A percentile compares a stretch with the other conserved stretches of the same genome.
Conservation (phyloP, 371 early-diverging fungal species). For the Mucor irregularis region DNA sequence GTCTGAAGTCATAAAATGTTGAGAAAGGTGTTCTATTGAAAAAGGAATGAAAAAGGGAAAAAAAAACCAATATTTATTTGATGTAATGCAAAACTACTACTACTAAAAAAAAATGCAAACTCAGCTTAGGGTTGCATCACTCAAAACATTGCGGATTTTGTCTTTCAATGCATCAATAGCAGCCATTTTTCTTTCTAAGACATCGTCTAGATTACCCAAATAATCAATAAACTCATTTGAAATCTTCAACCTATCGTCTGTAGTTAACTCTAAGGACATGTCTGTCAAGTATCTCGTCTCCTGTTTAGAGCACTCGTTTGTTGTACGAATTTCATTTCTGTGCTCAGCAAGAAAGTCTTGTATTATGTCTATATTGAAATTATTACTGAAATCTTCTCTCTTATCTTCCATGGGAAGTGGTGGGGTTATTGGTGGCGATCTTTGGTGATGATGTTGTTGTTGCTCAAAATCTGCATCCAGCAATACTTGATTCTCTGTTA, state of each 20-base stretch:
- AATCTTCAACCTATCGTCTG: slow-evolving; percentile 24
- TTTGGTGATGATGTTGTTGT: slow-evolving; percentile 1
- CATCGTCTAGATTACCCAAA: slow-evolving; percentile 50
- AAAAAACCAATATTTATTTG: not conserved
- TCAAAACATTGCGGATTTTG: slow-evolving; percentile 24
- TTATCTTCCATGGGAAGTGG: not conserved
- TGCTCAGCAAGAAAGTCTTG: slow-evolving; percentile 77
- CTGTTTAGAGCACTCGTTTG: slow-evolving; percentile 73
- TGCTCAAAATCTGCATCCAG: slow-evolving; percentile 43
- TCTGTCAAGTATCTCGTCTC: slow-evolving; percentile 82
- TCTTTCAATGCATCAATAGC: slow-evolving; percentile 44
- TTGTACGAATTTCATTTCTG: slow-evolving; percentile 74
- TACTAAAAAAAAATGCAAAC: not conserved
- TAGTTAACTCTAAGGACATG: slow-evolving; percentile 54
- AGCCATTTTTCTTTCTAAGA: slow-evolving; percentile 53
- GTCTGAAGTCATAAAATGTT: slow-evolving; percentile 26
- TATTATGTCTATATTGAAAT: slow-evolving; percentile 36
- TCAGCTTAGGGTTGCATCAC: slow-evolving; percentile 2
- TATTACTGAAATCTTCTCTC: not conserved
- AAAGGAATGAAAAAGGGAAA: slow-evolving; percentile 1
- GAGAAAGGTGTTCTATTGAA: not conserved
- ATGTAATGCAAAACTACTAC: not conserved
- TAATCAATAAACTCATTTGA: slow-evolving; percentile 47
- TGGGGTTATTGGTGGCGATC: not conserved
- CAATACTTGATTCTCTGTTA: slow-evolving; percentile 2